Percentiles rank a stretch among this genome's conserved stretches.
Evolutionary conservation across 768 basidiomycete genomes (phyloP).

Genomic region (Amanita brunnescens): DNA sequence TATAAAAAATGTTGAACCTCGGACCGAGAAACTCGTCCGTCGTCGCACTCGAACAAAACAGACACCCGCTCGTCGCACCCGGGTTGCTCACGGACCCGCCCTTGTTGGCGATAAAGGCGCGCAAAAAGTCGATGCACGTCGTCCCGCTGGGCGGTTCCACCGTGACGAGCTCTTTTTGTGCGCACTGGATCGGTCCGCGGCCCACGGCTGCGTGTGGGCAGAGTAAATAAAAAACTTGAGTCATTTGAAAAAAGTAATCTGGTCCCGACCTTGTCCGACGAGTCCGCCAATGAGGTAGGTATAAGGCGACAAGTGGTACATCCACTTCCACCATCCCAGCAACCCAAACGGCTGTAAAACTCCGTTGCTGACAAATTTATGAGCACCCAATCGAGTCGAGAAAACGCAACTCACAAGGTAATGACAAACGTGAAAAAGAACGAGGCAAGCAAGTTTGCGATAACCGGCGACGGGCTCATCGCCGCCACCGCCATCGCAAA

Average conservation of each 20-base stretch:
- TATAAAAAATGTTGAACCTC: constrained; percentile 56
- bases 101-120: constrained; percentile 35
- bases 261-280: constrained; percentile 34
- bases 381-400: background rate
- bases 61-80: constrained; percentile 39
- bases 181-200: constrained; percentile 41
- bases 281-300: constrained; percentile 46
- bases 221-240: too few species aligned
- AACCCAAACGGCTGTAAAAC: constrained; percentile 55
- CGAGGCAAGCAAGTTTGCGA: constrained; percentile 49
- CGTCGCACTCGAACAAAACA: constrained; percentile 43
- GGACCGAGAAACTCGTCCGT: constrained; percentile 47
- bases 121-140: constrained; percentile 41
- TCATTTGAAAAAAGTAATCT: constrained; percentile 16
- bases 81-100: constrained; percentile 58
- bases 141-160: constrained; percentile 52
- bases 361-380: too few species aligned
- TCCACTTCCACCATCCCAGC: constrained; percentile 68
- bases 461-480: constrained; percentile 50
- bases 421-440: constrained; percentile 55
- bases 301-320: constrained; percentile 48
- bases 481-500: constrained; percentile 54
- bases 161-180: constrained; percentile 49
- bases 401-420: constrained; percentile 39
- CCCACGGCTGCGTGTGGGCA: constrained; percentile 40